Conservation (phyloP, 23 red algal genomes). For the Gracilaria vermiculophylla region DNA sequence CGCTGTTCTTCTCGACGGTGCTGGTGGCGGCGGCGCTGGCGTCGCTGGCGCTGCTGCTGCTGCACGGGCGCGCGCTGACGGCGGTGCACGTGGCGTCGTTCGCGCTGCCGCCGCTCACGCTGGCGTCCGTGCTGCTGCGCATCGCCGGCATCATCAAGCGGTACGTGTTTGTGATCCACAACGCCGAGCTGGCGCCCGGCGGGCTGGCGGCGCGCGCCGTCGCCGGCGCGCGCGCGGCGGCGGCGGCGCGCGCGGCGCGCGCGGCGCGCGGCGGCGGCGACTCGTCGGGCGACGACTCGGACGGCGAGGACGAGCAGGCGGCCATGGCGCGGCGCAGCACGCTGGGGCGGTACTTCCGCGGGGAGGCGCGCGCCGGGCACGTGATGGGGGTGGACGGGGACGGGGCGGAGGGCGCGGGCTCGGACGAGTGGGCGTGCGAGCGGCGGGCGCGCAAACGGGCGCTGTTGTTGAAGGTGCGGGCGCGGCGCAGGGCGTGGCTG, state of each 20-base stretch:
- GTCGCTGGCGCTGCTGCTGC: background rate
- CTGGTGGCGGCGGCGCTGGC: conserved; percentile 54
- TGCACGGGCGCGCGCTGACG: conserved; percentile 18
- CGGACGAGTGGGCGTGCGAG: background rate
- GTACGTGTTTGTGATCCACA: conserved; percentile 71
- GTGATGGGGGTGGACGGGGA: conserved; percentile 10
- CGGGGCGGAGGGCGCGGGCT: background rate
- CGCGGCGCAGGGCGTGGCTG: background rate
- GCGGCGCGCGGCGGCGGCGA: background rate
- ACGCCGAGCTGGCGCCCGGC: conserved; percentile 60
- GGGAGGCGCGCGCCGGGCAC: conserved; percentile 43
- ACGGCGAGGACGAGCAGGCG: conserved; percentile 27
- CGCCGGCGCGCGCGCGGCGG: conserved; percentile 14
- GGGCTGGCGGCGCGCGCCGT: conserved; percentile 41
- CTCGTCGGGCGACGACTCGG: conserved; percentile 49
- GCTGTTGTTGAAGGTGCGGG: background rate
- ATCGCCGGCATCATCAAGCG: conserved; percentile 57
- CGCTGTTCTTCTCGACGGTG: conserved; percentile 66
- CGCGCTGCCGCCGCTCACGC: conserved; percentile 25
- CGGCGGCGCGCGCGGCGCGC: background rate
- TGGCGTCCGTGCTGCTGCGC: conserved; percentile 62
- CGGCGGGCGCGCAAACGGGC: background rate
- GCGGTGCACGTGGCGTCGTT: conserved; percentile 42
- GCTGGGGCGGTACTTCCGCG: conserved; percentile 23
- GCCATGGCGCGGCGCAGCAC: conserved; percentile 25